Evolutionary conservation across 176 grass and related monocot genomes (phyloP).

Genomic region (Carex cristatella): DNA sequence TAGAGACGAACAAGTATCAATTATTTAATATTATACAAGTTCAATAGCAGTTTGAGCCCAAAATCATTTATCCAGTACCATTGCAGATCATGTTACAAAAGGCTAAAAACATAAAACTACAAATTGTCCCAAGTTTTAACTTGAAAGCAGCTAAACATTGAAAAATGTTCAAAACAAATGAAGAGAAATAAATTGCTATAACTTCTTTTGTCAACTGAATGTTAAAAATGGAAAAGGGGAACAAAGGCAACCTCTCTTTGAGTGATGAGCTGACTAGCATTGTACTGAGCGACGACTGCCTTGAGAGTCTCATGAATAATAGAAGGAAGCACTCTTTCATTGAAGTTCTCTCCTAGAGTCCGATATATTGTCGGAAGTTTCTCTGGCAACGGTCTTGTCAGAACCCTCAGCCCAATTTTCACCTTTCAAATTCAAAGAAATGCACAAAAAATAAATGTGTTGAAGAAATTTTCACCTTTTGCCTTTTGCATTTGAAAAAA

Average conservation of each 20-base stretch:
- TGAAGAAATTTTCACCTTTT: background rate
- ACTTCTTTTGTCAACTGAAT: background rate
- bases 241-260: conserved; percentile 75
- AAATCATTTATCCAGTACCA: background rate
- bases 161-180: background rate
- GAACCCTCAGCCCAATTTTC: conserved; percentile 80
- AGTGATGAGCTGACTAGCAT: conserved; percentile 92
- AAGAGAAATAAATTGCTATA: background rate
- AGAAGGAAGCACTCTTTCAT: conserved; percentile 89
- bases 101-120: background rate
- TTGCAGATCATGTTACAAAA: background rate
- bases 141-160: background rate
- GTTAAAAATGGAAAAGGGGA: background rate
- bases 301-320: conserved; percentile 96
- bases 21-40: background rate
- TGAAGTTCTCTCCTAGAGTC: conserved; percentile 69
- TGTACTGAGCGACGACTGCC: conserved; percentile 95
- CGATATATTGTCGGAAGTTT: conserved; percentile 73
- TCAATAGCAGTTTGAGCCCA: background rate
- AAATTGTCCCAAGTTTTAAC: background rate
- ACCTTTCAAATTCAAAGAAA: conserved; percentile 34
- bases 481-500: background rate
- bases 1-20: background rate
- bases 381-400: conserved; percentile 67
- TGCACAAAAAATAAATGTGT: background rate